Evolutionary conservation across 139 green algal species (phyloP), one percentile per base, ranked within the genome.

Genomic region (Mesotaenium endlicherianum): DNA sequence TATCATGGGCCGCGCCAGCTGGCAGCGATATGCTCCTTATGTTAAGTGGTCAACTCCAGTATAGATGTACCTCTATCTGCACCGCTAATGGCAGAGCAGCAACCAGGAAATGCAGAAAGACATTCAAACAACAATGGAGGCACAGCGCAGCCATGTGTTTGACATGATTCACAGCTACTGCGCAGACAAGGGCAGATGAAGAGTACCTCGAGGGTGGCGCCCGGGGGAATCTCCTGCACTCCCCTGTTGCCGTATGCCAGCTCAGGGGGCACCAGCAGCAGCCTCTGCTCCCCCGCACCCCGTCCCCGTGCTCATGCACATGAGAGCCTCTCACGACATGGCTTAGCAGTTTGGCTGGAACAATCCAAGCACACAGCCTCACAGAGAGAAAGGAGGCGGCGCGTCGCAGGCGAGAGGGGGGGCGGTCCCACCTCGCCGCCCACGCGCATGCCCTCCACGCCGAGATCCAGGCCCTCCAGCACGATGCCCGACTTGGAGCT

Each of bases 401-500:
- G 53, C 0, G 2, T 20, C 20, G 53, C 53, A 64, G 53, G 53
- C 53, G 31, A 26, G 53, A 6, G 2, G 4, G 53, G 4, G 53
- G 3, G 53, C 2, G 16, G 1, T 30, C 58, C 53, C 57, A 84
- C 77, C 72, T 78, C 72, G 16, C 82, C 82, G 2, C 75, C 75
- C 0, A 79, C 82, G 38, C 82, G 82, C 82, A 88, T 98, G 44
- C 94, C 94, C 0, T 92, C 81, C 60, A 97, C 90, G 0, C 93
- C 94, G 85, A 91, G 5, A 50, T 89, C 84, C 1, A 89, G 70
- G 2, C 69, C 84, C 40, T 88, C 83, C 34, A 89, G 50, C 5
- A 89, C 70, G 31, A 50, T 36, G 82, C 85, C 92, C 42, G 93
- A 92, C 53, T 89, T 90, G 4, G 75, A 68, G 17, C 84, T 84